Conservation (phyloP, 352 stramenopile species). For the Globisporangium paddicum region DNA sequence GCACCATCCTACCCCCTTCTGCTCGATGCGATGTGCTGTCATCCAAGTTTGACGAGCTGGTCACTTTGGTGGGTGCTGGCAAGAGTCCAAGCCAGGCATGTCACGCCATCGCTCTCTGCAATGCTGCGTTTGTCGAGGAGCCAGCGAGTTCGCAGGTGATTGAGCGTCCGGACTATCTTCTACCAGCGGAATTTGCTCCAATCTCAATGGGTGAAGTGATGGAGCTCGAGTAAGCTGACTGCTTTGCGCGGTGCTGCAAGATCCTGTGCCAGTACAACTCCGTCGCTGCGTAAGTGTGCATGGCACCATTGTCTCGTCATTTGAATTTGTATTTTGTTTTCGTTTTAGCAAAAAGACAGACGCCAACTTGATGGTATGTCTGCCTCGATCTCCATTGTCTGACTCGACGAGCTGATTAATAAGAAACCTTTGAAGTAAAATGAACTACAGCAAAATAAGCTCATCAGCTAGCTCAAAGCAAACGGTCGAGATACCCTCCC, state of each 20-base stretch:
- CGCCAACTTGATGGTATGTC: neutral
- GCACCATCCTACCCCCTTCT: conserved; percentile 53
- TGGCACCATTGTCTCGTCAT: neutral
- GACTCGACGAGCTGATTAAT: conserved; percentile 1
- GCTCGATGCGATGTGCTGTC: conserved; percentile 61
- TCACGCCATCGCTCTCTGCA: conserved; percentile 50
- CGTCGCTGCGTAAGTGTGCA: neutral
- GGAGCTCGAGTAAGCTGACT: conserved; percentile 36
- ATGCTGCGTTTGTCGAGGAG: conserved; percentile 29
- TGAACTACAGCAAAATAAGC: neutral
- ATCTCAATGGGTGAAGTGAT: conserved; percentile 31
- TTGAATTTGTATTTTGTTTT: conserved; percentile 1
- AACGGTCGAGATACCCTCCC: too few relatives aligned
- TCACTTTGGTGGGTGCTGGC: conserved; percentile 45
- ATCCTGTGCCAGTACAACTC: neutral
- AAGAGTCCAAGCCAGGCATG: conserved; percentile 64
- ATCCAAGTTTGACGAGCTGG: conserved; percentile 73
- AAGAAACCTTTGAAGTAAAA: neutral
- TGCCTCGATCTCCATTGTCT: neutral
- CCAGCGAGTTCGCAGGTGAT: conserved; percentile 16
- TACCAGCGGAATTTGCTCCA: conserved; percentile 18
- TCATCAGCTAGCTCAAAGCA: too few relatives aligned
- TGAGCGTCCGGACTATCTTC: conserved; percentile 14
- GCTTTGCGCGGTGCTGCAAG: neutral
- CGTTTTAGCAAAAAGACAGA: neutral